Percentiles rank a stretch among this genome's conserved stretches.
phyloP scores from a whole-genome alignment of 164 flowering plant genomes.

The Annona squamosa region DNA sequence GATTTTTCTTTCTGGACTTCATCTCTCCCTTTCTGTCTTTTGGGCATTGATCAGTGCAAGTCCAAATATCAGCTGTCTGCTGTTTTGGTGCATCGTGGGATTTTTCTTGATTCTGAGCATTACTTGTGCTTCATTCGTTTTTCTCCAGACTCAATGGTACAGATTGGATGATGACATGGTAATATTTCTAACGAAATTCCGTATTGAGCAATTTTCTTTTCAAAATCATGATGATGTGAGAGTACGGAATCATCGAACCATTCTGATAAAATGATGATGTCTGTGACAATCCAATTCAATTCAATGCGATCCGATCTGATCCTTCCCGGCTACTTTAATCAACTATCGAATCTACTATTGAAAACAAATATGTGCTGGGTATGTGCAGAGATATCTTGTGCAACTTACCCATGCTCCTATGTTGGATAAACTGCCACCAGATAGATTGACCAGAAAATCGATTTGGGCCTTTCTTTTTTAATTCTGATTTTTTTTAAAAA shows the following conservation, averaged over 20 bases:
- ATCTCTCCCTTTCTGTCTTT: neutral
- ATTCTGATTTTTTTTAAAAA: too few species aligned
- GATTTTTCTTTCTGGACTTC: neutral
- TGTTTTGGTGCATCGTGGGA: slow-evolving; percentile 68
- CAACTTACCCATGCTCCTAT: neutral
- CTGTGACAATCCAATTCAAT: neutral
- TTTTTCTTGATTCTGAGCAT: slow-evolving; percentile 58
- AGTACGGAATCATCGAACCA: neutral
- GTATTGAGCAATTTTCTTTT: neutral
- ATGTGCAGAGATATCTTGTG: neutral
- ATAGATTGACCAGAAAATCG: too few species aligned
- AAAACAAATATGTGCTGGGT: neutral
- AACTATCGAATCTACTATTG: neutral
- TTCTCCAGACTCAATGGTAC: slow-evolving; percentile 60
- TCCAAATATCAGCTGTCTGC: slow-evolving; percentile 75
- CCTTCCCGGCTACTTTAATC: neutral
- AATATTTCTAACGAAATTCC: slow-evolving; percentile 6
- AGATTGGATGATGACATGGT: slow-evolving; percentile 76
- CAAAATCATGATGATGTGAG: neutral
- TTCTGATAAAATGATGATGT: neutral
- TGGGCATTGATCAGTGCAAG: slow-evolving; percentile 25
- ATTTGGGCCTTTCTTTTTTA: neutral
- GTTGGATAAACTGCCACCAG: neutral
- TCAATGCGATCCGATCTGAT: neutral
- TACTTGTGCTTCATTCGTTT: slow-evolving; percentile 68